Evolutionary conservation across 345 rosid genomes (phyloP), one percentile per base, ranked within the genome.

Genomic region (Citrus glauca): DNA sequence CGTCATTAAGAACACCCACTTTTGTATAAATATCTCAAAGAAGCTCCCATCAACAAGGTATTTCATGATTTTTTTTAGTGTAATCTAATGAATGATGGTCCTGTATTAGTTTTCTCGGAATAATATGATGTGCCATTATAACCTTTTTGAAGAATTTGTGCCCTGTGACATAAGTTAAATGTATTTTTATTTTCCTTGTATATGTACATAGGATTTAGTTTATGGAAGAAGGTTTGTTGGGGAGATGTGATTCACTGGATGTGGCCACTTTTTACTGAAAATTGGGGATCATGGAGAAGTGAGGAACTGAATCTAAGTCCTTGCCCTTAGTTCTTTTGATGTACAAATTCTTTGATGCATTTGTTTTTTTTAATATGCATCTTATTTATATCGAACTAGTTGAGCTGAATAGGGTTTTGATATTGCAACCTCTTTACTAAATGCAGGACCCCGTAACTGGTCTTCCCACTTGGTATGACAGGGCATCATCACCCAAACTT

Each of bases 241-340:
- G 88, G 81, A 85, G 98, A 94, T 78, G 94, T 93, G 78, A 85
- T 84, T 68, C 98, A 94, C 76, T 94, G 98, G 98, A 93, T 94
- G 98, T 94, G 98, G 98, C 98, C 98, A 20, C 93, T 94, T 70
- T 93, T 89, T 84, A 74, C 91, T 61, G 95, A 94, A 80, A 84
- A 80, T 62, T 94, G 94, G 95, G 92, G 90, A 68, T 84, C 88
- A 17, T 94, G 98, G 98, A 88, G 98, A 85, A 87, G 81, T 16
- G 88, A 89, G 80, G 87, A 86, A 72, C 85, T 94, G 83, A 90
- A 91, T 75, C 85, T 94, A 74, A 93, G 98, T 69, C 85, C 92
- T 62, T 86, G 84, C 79, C 98, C 98, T 79, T 82, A 69, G 90
- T 84, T 13, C 77, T 75, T 82, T 81, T 32, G 30, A 50, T 30